Evolutionary conservation across 2,329 filamentous ascomycete genomes (phyloP), one percentile per base, ranked within the genome.

Genomic region (Amphichorda felina): DNA sequence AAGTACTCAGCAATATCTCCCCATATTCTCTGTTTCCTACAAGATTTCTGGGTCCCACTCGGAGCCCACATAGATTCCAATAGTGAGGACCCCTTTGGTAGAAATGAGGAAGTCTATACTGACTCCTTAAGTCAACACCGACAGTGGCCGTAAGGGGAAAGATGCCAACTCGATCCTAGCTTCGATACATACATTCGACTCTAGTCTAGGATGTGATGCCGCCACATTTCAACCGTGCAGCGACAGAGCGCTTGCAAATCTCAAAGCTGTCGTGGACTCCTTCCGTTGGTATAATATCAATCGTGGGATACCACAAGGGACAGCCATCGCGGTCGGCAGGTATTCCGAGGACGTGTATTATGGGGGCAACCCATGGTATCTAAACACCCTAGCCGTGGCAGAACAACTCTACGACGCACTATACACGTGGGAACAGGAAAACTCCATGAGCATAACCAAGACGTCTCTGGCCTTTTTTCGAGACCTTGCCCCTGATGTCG

Each of bases 321-420:
- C 57, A 11, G 79, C 79, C 6, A 65, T 75, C 9, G 68, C 74
- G 6, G 62, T 81, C 5, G 80, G 81, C 30, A 64, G 81, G 39
- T 85, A 86, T 50, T 57, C 75, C 0, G 79, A 84, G 53, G 83
- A 93, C 45, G 57, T 65, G 4, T 91, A 89, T 57, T 81, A 79
- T 54, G 73, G 74, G 40, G 83, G 82, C 2, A 87, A 91, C 53
- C 84, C 84, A 2, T 91, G 84, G 84, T 83, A 86, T 47, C 66
- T 89, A 10, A 71, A 70, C 46, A 89, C 81, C 1, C 66, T 86
- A 21, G 82, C 82, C 2, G 82, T 82, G 1, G 84, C 83, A 3
- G 84, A 91, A 56, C 79, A 83, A 50, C 69, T 93, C 3, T 91
- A 87, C 52, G 78, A 82, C 46, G 79, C 84, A 1, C 49, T 87